These are phyloP conservation scores for Heliosperma pusillum DNA, from an alignment of 148 eudicot species.

Conservation along the genomic window DNA sequence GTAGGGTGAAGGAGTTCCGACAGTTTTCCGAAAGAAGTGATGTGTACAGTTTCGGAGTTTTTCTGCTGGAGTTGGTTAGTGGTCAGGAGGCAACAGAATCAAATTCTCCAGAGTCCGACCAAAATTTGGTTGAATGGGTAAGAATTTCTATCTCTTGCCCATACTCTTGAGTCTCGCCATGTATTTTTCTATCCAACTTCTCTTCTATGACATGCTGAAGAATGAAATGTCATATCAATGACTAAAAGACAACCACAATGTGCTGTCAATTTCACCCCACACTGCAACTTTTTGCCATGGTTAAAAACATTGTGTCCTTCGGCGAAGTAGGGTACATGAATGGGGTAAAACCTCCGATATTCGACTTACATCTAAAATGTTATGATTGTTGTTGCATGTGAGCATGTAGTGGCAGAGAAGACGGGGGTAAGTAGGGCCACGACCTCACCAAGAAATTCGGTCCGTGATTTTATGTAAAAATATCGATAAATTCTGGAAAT, in stretches of 20 bases:
- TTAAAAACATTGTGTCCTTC: neutral
- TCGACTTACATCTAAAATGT: neutral
- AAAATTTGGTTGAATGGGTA: conserved; percentile 84
- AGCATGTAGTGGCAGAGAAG: neutral
- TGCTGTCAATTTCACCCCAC: conserved; percentile 16
- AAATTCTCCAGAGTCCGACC: conserved; percentile 45
- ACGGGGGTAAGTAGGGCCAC: no score
- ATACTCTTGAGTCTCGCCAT: conserved; percentile 9
- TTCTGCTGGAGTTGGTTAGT: conserved; percentile 80
- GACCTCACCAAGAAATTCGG: neutral
- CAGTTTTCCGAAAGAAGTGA: conserved; percentile 90
- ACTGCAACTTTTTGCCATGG: conserved; percentile 5
- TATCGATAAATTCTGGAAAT: neutral
- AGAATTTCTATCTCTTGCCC: conserved; percentile 19
- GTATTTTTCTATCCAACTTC: neutral
- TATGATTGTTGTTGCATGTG: conserved; percentile 18
- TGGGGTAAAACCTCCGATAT: neutral
- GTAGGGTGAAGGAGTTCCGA: conserved; percentile 85
- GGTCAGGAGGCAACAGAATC: conserved; percentile 73
- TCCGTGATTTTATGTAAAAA: neutral
- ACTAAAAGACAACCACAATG: conserved; percentile 17
- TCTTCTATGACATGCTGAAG: conserved; percentile 5
- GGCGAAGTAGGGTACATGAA: conserved; percentile 9
- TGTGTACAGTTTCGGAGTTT: conserved; percentile 79
- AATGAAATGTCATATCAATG: conserved; percentile 15